phyloP scores from a whole-genome alignment of 768 basidiomycete genomes.

The Xanthoconium purpureum region DNA sequence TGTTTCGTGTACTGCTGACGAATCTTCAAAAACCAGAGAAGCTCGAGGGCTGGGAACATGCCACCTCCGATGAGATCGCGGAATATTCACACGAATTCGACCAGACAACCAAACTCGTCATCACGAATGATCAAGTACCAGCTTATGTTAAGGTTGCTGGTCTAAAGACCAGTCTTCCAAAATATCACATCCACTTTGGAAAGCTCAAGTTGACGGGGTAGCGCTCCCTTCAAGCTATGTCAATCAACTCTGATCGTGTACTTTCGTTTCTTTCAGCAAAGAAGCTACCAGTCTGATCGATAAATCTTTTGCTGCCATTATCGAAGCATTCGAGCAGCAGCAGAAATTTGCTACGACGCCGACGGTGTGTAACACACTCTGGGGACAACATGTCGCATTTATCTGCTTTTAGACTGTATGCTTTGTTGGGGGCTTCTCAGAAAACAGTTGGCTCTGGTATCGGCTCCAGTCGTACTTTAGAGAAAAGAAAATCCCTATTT shows the following conservation, averaged over 20 bases:
- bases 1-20: not conserved
- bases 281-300: slow-evolving; percentile 10
- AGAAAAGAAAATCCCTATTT: not conserved
- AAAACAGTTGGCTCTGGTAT: slow-evolving; percentile 11
- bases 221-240: not conserved
- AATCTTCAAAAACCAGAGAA: not conserved
- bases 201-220: slow-evolving; percentile 13
- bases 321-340: too few relatives aligned
- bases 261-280: not conserved
- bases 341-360: not conserved
- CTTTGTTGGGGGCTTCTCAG: slow-evolving; percentile 9
- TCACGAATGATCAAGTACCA: not conserved
- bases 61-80: not conserved
- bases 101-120: not conserved
- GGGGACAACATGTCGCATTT: not conserved
- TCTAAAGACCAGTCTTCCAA: not conserved
- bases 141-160: slow-evolving; percentile 6
- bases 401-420: slow-evolving; percentile 5
- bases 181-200: slow-evolving; percentile 1
- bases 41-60: not conserved
- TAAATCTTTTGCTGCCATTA: slow-evolving; percentile 7
- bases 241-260: not conserved
- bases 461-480: slow-evolving; percentile 11
- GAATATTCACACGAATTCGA: not conserved
- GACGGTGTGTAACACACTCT: too few relatives aligned